Base-by-base conservation (phyloP, 2,329 filamentous ascomycete species). In the Paecilomyces sp. region DNA sequence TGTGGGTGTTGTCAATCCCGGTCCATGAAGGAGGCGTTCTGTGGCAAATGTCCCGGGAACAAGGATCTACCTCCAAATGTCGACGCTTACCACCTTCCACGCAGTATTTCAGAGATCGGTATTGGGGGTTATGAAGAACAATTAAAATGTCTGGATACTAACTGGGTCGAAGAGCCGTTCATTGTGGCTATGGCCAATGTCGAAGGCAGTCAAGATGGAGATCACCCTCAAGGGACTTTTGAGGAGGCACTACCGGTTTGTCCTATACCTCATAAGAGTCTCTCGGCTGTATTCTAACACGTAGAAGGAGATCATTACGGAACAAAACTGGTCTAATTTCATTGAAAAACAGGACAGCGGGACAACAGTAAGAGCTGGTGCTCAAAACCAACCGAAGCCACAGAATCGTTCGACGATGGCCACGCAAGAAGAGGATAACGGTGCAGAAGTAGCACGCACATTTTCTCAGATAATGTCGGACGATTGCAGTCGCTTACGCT, bases 401-500 rank as follows among this genome's bases (percentile, higher is more conserved):
- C 41, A 47, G n/a, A 47, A 47, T n/a, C 41, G 22, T 8, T 3
- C 41, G 41, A 6, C 15, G 1, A 5, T 28, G 15, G 34, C 15
- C 3, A 6, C 30, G 3, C 25, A 33, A 13, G 52, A 9, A 15
- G 25, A 55, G 8, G 54, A 22, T 9, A 33, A 55, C 13, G 31
- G 30, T 31, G 54, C 24, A 33, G 54, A 56, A 22, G 41, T 41
- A 22, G n/a, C 31, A 4, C 55, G 54, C 15, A 58, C 63, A 1
- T 58, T 67, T 13, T 54, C 56, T 47, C 69, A 70, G 55, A 55
- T 50, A 8, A 65, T 66, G 15, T 63, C 62, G 1, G 56, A 58
- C 8, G 55, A 64, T 24, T 67, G 65, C 41, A 63, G 64, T 2
- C 67, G 64, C 8, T 47, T 72, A 24, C 61, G 64, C 15, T 69